Percentiles rank a stretch among this genome's conserved stretches.
Conservation (phyloP, 2,329 filamentous ascomycete species). For the Fusarium sp. region DNA sequence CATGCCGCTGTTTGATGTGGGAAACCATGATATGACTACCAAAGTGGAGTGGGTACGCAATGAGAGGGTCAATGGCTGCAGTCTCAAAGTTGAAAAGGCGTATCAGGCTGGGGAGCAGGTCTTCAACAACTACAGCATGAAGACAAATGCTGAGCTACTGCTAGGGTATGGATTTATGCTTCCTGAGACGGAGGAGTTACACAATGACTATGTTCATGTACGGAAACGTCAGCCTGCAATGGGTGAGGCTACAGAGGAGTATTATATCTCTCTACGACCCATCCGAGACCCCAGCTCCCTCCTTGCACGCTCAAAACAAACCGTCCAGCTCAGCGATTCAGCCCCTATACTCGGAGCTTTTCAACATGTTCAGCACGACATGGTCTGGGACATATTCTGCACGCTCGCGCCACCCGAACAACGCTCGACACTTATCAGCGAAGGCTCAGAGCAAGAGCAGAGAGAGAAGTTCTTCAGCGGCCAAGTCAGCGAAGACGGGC, state of each 20-base stretch:
- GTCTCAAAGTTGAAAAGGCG: conserved; percentile 52
- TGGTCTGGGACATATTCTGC: conserved; percentile 60
- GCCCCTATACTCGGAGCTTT: conserved; percentile 52
- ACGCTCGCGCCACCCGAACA: conserved; percentile 49
- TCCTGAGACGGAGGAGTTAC: conserved; percentile 56
- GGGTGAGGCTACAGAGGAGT: conserved; percentile 50
- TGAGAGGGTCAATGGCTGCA: conserved; percentile 50
- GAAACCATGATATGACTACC: conserved; percentile 73
- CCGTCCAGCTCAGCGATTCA: conserved; percentile 41
- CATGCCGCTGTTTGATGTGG: conserved; percentile 75
- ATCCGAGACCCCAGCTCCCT: conserved; percentile 58
- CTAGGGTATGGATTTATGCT: conserved; percentile 71
- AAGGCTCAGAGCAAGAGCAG: conserved; percentile 41
- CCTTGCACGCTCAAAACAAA: conserved; percentile 54
- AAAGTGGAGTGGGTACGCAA: conserved; percentile 67
- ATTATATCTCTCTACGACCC: conserved; percentile 63
- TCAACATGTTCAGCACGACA: conserved; percentile 61
- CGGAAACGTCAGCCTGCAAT: conserved; percentile 52
- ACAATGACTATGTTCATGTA: conserved; percentile 69
- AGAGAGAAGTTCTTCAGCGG: conserved; percentile 46
- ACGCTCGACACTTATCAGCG: conserved; percentile 41
- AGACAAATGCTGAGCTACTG: conserved; percentile 77
- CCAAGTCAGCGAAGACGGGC: conserved; percentile 41
- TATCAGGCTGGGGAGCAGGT: conserved; percentile 64
- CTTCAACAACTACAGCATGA: conserved; percentile 77